These are phyloP conservation scores for Candida vartiovaarae DNA, from an alignment of 805 yeast genomes.

Conservation along the genomic window DNA sequence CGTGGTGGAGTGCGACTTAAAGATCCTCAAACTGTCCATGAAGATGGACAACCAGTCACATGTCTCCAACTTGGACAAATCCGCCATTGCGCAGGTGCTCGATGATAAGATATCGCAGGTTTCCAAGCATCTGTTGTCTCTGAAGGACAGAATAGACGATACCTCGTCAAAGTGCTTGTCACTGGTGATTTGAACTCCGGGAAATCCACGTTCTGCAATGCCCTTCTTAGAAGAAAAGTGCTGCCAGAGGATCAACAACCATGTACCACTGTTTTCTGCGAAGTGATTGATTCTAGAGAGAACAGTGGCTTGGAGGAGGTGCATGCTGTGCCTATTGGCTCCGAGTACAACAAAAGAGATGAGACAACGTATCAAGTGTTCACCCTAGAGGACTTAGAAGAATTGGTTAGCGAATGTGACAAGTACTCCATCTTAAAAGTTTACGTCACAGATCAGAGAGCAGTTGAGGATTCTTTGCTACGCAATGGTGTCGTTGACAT, in stretches of 20 bases:
- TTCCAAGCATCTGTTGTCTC: slow-evolving; percentile 56
- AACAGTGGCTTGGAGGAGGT: slow-evolving; percentile 81
- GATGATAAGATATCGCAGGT: slow-evolving; percentile 62
- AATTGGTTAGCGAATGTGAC: slow-evolving; percentile 69
- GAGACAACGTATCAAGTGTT: slow-evolving; percentile 58
- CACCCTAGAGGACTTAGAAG: slow-evolving; percentile 49
- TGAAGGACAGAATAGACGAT: slow-evolving; percentile 82
- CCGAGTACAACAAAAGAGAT: slow-evolving; percentile 36
- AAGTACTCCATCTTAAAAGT: slow-evolving; percentile 68
- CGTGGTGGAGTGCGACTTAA: slow-evolving; percentile 34
- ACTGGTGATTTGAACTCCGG: slow-evolving; percentile 98
- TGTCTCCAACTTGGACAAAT: slow-evolving; percentile 54
- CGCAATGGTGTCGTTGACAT: slow-evolving; percentile 91
- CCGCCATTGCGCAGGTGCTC: slow-evolving; percentile 61
- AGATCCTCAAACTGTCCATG: slow-evolving; percentile 55
- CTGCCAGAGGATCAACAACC: slow-evolving; percentile 98
- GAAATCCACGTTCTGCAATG: slow-evolving; percentile 92
- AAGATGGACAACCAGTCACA: slow-evolving; percentile 40
- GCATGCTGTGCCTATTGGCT: slow-evolving; percentile 72
- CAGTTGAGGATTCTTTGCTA: slow-evolving; percentile 60
- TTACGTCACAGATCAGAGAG: slow-evolving; percentile 70
- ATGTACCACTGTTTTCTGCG: slow-evolving; percentile 93
- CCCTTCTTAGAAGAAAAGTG: slow-evolving; percentile 66
- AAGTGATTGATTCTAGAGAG: slow-evolving; percentile 76
- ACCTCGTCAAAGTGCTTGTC: slow-evolving; percentile 86